A percentile compares a stretch with the other conserved stretches of the same genome.
These are phyloP conservation scores for Citrus australasica DNA, from an alignment of 345 rosid species.

Conservation along the genomic window DNA sequence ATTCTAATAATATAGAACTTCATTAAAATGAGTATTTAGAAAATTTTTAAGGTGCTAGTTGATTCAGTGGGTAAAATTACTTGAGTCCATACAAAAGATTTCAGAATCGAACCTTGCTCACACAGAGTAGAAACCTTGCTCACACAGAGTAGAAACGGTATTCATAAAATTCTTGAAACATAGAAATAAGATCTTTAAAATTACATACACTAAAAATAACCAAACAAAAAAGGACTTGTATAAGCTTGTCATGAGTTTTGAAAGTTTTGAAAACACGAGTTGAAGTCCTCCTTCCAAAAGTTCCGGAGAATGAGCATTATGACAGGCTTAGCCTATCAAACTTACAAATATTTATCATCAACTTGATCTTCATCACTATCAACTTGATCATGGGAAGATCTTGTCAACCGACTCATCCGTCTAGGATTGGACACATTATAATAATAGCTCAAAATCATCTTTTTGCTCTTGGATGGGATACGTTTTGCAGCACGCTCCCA, in stretches of 20 bases:
- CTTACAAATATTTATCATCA: neutral
- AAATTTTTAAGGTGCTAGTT: too few species aligned
- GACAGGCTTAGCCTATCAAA: neutral
- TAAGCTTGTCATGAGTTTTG: neutral
- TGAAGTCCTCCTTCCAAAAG: neutral
- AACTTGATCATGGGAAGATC: constrained; percentile 19
- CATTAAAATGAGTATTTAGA: too few species aligned
- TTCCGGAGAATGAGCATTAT: neutral
- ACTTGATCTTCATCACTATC: constrained; percentile 43
- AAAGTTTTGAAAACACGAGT: neutral
- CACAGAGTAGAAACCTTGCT: too few species aligned
- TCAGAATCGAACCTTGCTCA: too few species aligned
- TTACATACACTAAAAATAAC: neutral
- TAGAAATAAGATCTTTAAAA: neutral
- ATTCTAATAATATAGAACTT: too few species aligned
- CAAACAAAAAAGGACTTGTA: neutral
- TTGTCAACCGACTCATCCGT: constrained; percentile 27
- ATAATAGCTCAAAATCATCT: constrained; percentile 38
- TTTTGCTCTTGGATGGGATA: constrained; percentile 29
- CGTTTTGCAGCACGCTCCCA: constrained; percentile 27
- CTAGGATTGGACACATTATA: constrained; percentile 36
- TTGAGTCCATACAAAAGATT: too few species aligned
- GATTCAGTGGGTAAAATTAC: too few species aligned
- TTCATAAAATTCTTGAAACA: neutral
- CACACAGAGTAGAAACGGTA: too few species aligned